A percentile compares a stretch with the other conserved stretches of the same genome.
phyloP scores from a whole-genome alignment of 2,329 filamentous ascomycete species.

The Trichoderma simmonsii region DNA sequence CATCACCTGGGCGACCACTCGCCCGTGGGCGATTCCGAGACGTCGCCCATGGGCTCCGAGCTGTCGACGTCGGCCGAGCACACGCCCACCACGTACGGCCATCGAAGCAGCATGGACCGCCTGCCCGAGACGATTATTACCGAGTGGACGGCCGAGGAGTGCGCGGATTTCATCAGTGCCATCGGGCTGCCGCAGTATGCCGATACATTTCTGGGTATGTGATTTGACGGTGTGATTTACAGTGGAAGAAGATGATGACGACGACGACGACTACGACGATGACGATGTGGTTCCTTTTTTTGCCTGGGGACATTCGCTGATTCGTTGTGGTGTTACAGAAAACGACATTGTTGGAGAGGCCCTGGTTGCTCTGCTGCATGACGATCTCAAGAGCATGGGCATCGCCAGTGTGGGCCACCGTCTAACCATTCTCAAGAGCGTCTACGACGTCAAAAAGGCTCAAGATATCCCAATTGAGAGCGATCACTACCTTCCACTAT shows the following conservation, averaged over 20 bases:
- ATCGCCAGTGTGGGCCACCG: constrained; percentile 90
- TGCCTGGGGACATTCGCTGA: background rate
- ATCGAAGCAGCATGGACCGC: constrained; percentile 60
- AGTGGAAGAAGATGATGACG: background rate
- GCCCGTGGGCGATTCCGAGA: constrained; percentile 66
- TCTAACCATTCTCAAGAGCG: constrained; percentile 89
- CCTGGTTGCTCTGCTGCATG: constrained; percentile 81
- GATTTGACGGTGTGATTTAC: constrained; percentile 46
- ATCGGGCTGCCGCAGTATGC: constrained; percentile 81
- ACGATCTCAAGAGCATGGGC: constrained; percentile 93
- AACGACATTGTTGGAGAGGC: constrained; percentile 94
- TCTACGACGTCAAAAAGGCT: constrained; percentile 94
- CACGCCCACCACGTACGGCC: constrained; percentile 75
- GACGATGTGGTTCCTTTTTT: background rate
- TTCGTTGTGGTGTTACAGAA: constrained; percentile 51
- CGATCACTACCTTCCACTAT: constrained; percentile 89
- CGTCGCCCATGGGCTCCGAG: constrained; percentile 69
- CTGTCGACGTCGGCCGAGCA: constrained; percentile 67
- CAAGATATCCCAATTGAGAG: constrained; percentile 88
- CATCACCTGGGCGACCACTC: constrained; percentile 66
- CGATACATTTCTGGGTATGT: constrained; percentile 76
- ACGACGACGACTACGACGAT: constrained; percentile 35
- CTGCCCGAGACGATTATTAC: constrained; percentile 73
- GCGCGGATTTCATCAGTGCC: constrained; percentile 79
- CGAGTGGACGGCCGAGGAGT: constrained; percentile 82